Base-by-base conservation (phyloP, 1,284 basidiomycete genomes). In the Phellinidium pouzarii region DNA sequence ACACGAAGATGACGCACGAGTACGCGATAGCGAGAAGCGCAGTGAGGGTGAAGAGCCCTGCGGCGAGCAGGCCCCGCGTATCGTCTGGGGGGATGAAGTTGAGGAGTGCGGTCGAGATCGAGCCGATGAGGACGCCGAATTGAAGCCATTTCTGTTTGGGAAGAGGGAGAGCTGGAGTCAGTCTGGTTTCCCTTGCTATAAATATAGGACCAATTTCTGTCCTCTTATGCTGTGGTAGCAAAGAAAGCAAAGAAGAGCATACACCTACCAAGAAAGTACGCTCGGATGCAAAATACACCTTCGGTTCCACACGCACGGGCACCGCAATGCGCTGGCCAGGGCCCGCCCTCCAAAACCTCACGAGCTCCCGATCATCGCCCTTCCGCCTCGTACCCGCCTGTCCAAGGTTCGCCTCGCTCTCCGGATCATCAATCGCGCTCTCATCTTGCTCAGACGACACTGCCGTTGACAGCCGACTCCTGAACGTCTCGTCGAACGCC, bases 231-330 rank as follows among this genome's bases (percentile, higher is more conserved):
- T 36, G 17, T 23, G 36, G 25, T 11, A 5, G 29, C 26, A 36
- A 57, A 40, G 27, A 45, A n/a, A 20, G 40, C 14, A 12, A 19
- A 52, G 8, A 41, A 56, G 22, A 58, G n/a, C 61, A 11, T 20
- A 50, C 47, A 61, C 82, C 65, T 64, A 87, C 87, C 66, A 91
- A 65, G 74, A 89, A 91, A n/a, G 92, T 94, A 54, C 93, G 77
- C 68, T 97, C 95, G 44, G 91, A 90, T 2, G 95, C 95, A 67
- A 98, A 99, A 66, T 96, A 96, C 5, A 96, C 94, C 71, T 99
- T 99, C 34, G 95, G 95, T 70, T 99, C 95, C 53, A 99, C 80
- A 48, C 95, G 82, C 29, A 99, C 86, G 31, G 95, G 94, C 1
- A 99, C 80, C 1, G 92, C 82, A 55, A 99, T 94, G 59, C 82